These are phyloP conservation scores for Apophysomyces trapeziformis DNA, from an alignment of 371 early-diverging fungal genomes.

Conservation along the genomic window DNA sequence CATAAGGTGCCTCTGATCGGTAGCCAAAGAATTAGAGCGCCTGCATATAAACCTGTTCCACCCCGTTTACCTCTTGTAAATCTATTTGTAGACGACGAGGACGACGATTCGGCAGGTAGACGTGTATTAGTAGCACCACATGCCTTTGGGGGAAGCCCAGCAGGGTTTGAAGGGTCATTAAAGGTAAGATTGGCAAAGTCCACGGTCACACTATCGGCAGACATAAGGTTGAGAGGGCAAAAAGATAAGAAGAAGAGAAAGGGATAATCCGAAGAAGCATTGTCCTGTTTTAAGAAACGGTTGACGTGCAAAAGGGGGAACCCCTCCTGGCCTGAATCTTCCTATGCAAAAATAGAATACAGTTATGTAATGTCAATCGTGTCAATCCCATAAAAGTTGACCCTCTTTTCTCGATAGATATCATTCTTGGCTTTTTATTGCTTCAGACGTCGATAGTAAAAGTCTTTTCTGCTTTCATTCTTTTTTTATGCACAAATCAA, in stretches of 20 bases:
- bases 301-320: constrained; percentile 10
- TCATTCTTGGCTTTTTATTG: neutral
- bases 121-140: neutral
- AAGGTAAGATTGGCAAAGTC: constrained; percentile 7
- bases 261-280: constrained; percentile 10
- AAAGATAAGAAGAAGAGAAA: constrained; percentile 4
- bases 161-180: neutral
- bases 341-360: neutral
- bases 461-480: constrained; percentile 1
- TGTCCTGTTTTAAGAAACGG: constrained; percentile 9
- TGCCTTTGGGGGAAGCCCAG: neutral
- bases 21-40: neutral
- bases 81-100: neutral
- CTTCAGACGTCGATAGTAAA: constrained; percentile 6
- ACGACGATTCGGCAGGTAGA: neutral
- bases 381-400: neutral
- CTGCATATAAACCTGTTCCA: constrained; percentile 7
- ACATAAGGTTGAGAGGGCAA: constrained; percentile 2
- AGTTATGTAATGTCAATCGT: constrained; percentile 1
- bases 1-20: constrained; percentile 15
- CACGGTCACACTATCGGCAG: constrained; percentile 8
- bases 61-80: neutral
- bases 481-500: constrained; percentile 37
- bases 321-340: constrained; percentile 8
- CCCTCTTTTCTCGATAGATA: neutral